These are phyloP conservation scores for Pythium myriotylum DNA, from an alignment of 352 stramenopile species.

Conservation along the genomic window DNA sequence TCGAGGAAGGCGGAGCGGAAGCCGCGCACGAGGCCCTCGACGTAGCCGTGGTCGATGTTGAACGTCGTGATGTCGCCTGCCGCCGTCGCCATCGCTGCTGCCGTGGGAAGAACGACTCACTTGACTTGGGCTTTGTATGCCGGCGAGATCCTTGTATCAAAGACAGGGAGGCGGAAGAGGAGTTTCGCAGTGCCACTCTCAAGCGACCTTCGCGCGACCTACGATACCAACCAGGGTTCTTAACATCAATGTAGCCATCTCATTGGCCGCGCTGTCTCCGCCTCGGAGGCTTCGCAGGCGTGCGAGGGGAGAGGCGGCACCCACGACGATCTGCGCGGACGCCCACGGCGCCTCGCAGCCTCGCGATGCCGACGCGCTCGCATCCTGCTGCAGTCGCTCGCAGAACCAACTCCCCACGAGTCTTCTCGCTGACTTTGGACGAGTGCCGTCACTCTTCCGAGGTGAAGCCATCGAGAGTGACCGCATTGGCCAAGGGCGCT, in stretches of 20 bases:
- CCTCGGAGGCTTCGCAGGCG: conserved; percentile 4
- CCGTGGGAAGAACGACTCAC: too few species aligned
- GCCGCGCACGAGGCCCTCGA: conserved; percentile 96
- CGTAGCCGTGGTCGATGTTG: conserved; percentile 98
- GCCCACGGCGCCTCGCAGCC: too few species aligned
- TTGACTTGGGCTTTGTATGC: not conserved
- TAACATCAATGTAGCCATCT: not conserved
- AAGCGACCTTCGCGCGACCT: not conserved
- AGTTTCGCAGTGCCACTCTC: not conserved
- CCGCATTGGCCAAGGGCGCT: not conserved
- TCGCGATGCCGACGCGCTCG: too few species aligned
- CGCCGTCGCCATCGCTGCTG: conserved; percentile 35
- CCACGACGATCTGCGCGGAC: too few species aligned
- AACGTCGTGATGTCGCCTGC: conserved; percentile 94
- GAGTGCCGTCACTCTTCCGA: not conserved
- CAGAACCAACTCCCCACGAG: too few species aligned
- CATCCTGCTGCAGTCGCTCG: too few species aligned
- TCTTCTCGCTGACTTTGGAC: too few species aligned
- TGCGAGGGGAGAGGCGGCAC: too few species aligned
- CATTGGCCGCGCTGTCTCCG: not conserved
- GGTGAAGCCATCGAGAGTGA: conserved; percentile 3
- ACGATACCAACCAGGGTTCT: not conserved
- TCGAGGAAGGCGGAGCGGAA: conserved; percentile 92
- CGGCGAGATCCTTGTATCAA: not conserved
- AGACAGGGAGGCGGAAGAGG: not conserved